Evolutionary conservation across 2,329 filamentous ascomycete species (phyloP), one percentile per base, ranked within the genome.

Genomic region (Colletotrichum sp.): DNA sequence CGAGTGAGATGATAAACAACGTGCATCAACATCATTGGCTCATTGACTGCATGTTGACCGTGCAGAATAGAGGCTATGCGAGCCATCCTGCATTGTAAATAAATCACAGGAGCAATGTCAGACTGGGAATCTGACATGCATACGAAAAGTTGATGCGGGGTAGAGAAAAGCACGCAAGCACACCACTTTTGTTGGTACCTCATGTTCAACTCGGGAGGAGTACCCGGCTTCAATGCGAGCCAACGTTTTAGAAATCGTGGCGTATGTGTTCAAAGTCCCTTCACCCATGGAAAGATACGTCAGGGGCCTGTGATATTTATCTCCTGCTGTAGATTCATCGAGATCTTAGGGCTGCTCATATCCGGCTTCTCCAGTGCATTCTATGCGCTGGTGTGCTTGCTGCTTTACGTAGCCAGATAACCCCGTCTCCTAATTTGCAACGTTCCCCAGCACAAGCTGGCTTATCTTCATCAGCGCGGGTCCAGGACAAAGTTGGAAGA

Each of bases 281-380:
- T 21, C 6, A 44, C n/a, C n/a, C 18, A 49, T 49, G 30, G 9
- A 6, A n/a, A 6, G 7, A 49, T 21, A 21, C 6, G 6, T 12
- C 2, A 13, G 12, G 10, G n/a, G 12, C 6, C n/a, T 52, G n/a
- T 7, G 10, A 52, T 52, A 3, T 0, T 4, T n/a, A 0, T 52
- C 6, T 52, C 10, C 12, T 13, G 10, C 44, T 13, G 12, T 21
- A 3, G 44, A 13, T 52, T 52, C n/a, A 21, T 21, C n/a, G 10
- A 4, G 3, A 49, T 12, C 6, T 10, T 1, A 52, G 6, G 0
- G n/a, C n/a, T 21, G 44, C 44, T 21, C 10, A 21, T 21, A 5
- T 52, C n/a, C 44, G 1, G 10, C 44, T 13, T 21, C 44, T 13
- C n/a, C 10, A 13, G n/a, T 49, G 44, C 39, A 10, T 6, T 49